A percentile compares a stretch with the other conserved stretches of the same genome.
These are phyloP conservation scores for Rhynchosporium secalis DNA, from an alignment of 2,329 filamentous ascomycete species.

Conservation along the genomic window DNA sequence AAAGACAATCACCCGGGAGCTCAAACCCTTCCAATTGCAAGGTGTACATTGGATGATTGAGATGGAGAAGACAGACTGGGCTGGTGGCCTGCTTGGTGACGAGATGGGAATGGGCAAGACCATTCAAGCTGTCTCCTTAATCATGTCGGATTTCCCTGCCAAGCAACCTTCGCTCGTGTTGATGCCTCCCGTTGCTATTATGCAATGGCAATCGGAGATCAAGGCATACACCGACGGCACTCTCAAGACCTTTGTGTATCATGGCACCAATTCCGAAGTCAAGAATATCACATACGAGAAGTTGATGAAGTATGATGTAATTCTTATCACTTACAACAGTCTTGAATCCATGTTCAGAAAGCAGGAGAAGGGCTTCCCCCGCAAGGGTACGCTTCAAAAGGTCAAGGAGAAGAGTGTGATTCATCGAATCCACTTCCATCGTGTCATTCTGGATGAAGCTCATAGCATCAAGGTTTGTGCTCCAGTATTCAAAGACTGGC, in stretches of 20 bases:
- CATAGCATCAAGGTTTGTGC: slow-evolving; percentile 80
- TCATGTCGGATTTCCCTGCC: slow-evolving; percentile 95
- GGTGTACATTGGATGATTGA: slow-evolving; percentile 91
- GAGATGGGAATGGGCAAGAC: slow-evolving; percentile 99
- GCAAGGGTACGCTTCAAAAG: slow-evolving; percentile 64
- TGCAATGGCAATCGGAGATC: slow-evolving; percentile 91
- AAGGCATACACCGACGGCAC: slow-evolving; percentile 80
- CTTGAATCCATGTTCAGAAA: slow-evolving; percentile 91
- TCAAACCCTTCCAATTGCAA: slow-evolving; percentile 93
- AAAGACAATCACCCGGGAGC: slow-evolving; percentile 70
- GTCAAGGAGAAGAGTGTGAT: slow-evolving; percentile 80
- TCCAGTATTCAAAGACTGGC: background rate
- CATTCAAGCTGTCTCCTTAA: slow-evolving; percentile 93
- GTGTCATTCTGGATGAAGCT: slow-evolving; percentile 90
- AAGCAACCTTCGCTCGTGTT: slow-evolving; percentile 82
- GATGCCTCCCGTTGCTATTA: slow-evolving; percentile 88
- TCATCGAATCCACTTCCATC: slow-evolving; percentile 84
- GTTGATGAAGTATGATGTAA: slow-evolving; percentile 82
- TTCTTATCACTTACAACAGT: slow-evolving; percentile 95
- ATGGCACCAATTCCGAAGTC: slow-evolving; percentile 80
- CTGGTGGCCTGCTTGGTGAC: slow-evolving; percentile 87
- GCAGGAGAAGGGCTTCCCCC: slow-evolving; percentile 85
- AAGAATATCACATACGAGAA: slow-evolving; percentile 76
- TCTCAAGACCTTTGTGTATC: slow-evolving; percentile 86
- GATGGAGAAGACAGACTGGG: slow-evolving; percentile 84